Conservation (phyloP, 2,329 filamentous ascomycete species). For the Xylariaceae sp. region DNA sequence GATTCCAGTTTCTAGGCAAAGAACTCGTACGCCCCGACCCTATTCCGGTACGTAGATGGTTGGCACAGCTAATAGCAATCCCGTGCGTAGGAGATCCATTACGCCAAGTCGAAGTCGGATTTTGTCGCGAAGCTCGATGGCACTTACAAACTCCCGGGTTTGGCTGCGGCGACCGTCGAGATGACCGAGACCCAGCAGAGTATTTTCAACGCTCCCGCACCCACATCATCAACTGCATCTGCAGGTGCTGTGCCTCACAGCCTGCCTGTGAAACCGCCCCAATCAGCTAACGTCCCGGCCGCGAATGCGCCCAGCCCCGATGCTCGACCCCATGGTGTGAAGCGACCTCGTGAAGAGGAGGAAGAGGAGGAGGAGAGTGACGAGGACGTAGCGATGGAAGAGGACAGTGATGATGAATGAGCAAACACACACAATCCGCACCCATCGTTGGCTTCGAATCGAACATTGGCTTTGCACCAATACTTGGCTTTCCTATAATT, state of each 20-base stretch:
- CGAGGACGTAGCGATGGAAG: conserved; percentile 48
- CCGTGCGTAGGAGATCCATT: conserved; percentile 68
- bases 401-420: conserved; percentile 21
- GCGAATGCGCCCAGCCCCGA: conserved; percentile 50
- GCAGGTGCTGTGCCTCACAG: conserved; percentile 34
- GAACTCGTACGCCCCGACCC: conserved; percentile 62
- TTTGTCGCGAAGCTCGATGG: conserved; percentile 88
- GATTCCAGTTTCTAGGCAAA: conserved; percentile 77
- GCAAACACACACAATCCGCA: neutral
- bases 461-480: neutral
- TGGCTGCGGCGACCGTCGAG: conserved; percentile 50
- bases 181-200: conserved; percentile 72
- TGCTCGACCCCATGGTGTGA: conserved; percentile 60
- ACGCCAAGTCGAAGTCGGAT: conserved; percentile 85
- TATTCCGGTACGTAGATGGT: neutral
- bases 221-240: conserved; percentile 43
- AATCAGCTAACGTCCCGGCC: conserved; percentile 43
- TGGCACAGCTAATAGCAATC: conserved; percentile 12
- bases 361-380: conserved; percentile 59
- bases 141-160: conserved; percentile 67
- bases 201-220: conserved; percentile 66
- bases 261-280: conserved; percentile 46
- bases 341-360: conserved; percentile 65
- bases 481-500: no score
- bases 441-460: neutral